Evolutionary conservation across 371 early-diverging fungal species (phyloP).

Genomic region (Apophysomyces ossiformis): DNA sequence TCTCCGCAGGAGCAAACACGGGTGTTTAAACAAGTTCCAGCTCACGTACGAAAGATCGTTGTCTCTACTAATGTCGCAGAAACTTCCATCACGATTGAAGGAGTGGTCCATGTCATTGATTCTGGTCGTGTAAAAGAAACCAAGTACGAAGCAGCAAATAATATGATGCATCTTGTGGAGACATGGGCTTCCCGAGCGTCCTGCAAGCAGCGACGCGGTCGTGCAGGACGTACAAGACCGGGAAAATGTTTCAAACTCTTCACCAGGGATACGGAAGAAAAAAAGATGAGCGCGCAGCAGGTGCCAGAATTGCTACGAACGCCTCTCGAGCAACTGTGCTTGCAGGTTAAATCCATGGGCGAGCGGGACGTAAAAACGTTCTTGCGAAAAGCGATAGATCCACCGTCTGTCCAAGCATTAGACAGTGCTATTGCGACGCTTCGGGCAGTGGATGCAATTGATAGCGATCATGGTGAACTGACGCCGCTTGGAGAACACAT

Average conservation of each 20-base stretch:
- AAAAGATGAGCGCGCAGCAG: conserved; percentile 65
- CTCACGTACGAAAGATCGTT: conserved; percentile 83
- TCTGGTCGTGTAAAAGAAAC: conserved; percentile 87
- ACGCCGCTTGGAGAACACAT: conserved; percentile 91
- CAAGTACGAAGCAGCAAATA: conserved; percentile 61
- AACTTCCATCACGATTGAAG: conserved; percentile 90
- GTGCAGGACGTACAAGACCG: conserved; percentile 89
- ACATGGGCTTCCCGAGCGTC: conserved; percentile 76
- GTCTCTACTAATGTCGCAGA: conserved; percentile 97
- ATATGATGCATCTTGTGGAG: conserved; percentile 59
- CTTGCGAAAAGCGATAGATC: conserved; percentile 70
- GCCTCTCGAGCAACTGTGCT: conserved; percentile 82
- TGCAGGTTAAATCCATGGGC: conserved; percentile 81
- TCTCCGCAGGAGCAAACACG: conserved; percentile 72
- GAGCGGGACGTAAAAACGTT: conserved; percentile 62
- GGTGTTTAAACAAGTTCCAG: conserved; percentile 63
- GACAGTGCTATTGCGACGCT: conserved; percentile 63
- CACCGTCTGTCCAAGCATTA: conserved; percentile 72
- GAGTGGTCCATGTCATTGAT: conserved; percentile 95
- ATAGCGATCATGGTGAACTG: conserved; percentile 56
- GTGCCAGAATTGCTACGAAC: conserved; percentile 81
- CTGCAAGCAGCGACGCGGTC: conserved; percentile 90
- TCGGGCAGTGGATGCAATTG: conserved; percentile 63
- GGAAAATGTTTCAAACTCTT: conserved; percentile 84
- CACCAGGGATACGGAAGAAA: conserved; percentile 50